phyloP scores from a whole-genome alignment of 352 stramenopile genomes.

The Phytophthora ohioensis region DNA sequence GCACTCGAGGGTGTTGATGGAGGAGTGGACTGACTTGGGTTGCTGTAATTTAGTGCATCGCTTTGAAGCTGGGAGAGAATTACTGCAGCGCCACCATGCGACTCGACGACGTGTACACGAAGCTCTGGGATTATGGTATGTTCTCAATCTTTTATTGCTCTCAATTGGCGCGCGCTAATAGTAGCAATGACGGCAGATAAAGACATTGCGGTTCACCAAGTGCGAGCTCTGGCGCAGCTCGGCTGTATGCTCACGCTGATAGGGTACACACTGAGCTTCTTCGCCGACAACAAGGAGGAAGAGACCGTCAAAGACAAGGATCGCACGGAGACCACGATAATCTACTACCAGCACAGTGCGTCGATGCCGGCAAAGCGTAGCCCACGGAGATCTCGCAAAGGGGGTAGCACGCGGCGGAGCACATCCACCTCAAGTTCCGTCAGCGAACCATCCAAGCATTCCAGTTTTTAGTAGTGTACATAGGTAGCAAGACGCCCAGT shows the following conservation, averaged over 20 bases:
- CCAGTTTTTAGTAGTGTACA: conserved; percentile 15
- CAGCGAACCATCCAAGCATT: conserved; percentile 32
- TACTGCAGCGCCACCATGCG: conserved; percentile 64
- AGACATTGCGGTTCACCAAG: conserved; percentile 59
- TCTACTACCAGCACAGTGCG: conserved; percentile 40
- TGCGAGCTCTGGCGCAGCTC: conserved; percentile 66
- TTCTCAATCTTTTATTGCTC: neutral
- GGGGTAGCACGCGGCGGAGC: conserved; percentile 23
- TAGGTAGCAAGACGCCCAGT: neutral
- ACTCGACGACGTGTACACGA: conserved; percentile 54
- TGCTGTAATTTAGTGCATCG: conserved; percentile 47
- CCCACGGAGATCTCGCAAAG: conserved; percentile 16
- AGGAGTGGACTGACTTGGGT: conserved; percentile 2
- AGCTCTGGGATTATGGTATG: conserved; percentile 69
- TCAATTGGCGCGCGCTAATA: neutral
- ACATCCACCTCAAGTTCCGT: conserved; percentile 33
- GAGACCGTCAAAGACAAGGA: conserved; percentile 41
- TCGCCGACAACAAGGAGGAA: conserved; percentile 58
- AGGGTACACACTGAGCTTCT: conserved; percentile 66
- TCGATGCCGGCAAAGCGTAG: conserved; percentile 28
- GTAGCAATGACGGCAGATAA: conserved; percentile 33
- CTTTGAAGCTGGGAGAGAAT: conserved; percentile 48
- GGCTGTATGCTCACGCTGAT: conserved; percentile 64
- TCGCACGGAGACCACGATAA: conserved; percentile 25
- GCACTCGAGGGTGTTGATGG: neutral